These are phyloP conservation scores for Russula sp. DNA, from an alignment of 768 basidiomycete genomes.

Conservation along the genomic window DNA sequence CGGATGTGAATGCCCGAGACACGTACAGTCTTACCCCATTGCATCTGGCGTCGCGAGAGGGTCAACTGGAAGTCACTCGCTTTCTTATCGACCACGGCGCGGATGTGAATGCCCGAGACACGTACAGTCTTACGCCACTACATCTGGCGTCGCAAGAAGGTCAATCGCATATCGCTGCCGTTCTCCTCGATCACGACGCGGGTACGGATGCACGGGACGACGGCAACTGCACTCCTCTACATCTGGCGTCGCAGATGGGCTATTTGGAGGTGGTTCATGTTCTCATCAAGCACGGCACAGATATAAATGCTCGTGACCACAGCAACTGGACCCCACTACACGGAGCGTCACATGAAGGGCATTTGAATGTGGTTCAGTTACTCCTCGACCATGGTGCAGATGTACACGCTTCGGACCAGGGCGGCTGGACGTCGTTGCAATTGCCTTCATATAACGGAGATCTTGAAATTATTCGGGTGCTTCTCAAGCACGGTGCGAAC, in stretches of 20 bases:
- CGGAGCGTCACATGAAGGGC: neutral
- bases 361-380: neutral
- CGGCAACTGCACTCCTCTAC: neutral
- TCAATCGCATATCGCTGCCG: neutral
- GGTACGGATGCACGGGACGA: neutral
- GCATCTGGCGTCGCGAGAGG: neutral
- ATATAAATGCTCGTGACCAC: neutral
- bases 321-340: conserved; percentile 1
- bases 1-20: neutral
- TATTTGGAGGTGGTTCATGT: neutral
- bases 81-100: too few relatives aligned
- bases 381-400: neutral
- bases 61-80: too few relatives aligned
- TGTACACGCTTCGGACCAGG: neutral
- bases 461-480: neutral
- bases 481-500: neutral
- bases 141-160: neutral
- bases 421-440: neutral
- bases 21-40: neutral
- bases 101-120: too few relatives aligned
- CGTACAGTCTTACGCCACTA: neutral
- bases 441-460: neutral
- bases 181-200: neutral
- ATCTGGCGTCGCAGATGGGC: neutral
- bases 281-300: neutral